Evolutionary conservation across 2,329 filamentous ascomycete species (phyloP), one percentile per base, ranked within the genome.

Genomic region (Penicillium crustosum): DNA sequence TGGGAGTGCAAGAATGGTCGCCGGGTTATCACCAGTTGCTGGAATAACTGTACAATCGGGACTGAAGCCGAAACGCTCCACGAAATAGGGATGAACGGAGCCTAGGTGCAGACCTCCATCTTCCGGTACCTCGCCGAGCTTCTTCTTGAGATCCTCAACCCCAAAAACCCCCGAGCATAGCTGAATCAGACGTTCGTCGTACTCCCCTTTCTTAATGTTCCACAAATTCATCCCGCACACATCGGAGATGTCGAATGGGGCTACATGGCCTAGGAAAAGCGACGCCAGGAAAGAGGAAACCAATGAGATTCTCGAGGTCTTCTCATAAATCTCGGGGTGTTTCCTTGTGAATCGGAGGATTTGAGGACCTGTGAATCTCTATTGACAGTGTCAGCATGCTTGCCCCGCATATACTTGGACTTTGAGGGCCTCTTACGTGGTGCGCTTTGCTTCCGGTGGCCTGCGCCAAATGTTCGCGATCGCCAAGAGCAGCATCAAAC

Each of bases 351-450:
- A 92, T 13, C 93, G 86, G 75, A 97, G 85, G 68, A 99, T 97
- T 75, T 99, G 94, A 3, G 91, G 90, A n/a, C 94, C 94, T 27
- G 93, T 97, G 79, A 99, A 99, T 61, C 94, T 89, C 89, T 93
- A 9, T 21, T 8, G n/a, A 36, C 23, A 44, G 15, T 41, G 43
- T 62, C 17, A 41, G 50, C 39, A 54, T 3, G n/a, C 33, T 57
- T 35, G 42, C 13, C 42, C 31, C 8, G n/a, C 45, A 57, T 58
- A 50, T 29, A 25, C 23, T 10, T 21, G 49, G 45, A 48, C 51
- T 45, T 25, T 19, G 21, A 23, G 19, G 33, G n/a, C 15, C 38
- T 61, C 87, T 74, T 81, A 93, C 90, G 79, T 97, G 94, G 78
- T 99, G 94, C 4, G 94, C 94, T 65, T 92, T 89, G 73, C 93